Percentiles rank a stretch among this genome's conserved stretches.
Conservation (phyloP, 495 filamentous ascomycete species). For the Ramalina intermedia region DNA sequence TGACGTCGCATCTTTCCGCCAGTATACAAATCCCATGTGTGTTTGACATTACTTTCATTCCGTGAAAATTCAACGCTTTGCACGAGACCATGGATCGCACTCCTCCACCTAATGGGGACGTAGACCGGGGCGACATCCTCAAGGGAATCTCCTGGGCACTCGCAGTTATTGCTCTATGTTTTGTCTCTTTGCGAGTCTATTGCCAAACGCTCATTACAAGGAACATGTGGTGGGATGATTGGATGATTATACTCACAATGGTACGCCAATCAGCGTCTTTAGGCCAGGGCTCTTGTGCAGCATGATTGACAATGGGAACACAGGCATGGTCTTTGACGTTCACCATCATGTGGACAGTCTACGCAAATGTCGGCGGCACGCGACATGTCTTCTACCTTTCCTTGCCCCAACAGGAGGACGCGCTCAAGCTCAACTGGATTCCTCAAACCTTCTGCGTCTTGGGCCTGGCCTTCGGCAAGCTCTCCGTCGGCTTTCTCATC, state of each 20-base stretch:
- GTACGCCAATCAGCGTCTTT: not conserved
- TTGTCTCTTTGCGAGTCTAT: not conserved
- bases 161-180: no score
- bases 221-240: conserved; percentile 6
- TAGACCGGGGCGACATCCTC: no score
- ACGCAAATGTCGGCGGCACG: not conserved
- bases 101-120: no score
- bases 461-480: not conserved
- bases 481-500: conserved; percentile 2
- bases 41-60: no score
- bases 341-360: not conserved
- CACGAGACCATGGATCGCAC: no score
- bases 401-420: not conserved
- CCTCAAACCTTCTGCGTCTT: conserved; percentile 1
- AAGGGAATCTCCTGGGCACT: no score
- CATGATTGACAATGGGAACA: no score
- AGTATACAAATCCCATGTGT: no score
- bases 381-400: not conserved
- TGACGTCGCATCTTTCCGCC: no score
- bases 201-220: not conserved
- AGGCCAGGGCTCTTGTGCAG: no score
- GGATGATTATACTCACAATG: conserved; percentile 1
- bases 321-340: not conserved
- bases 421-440: not conserved
- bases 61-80: no score